Base-by-base conservation (phyloP, 805 yeast genomes). In the Kuraishia capsulata region DNA sequence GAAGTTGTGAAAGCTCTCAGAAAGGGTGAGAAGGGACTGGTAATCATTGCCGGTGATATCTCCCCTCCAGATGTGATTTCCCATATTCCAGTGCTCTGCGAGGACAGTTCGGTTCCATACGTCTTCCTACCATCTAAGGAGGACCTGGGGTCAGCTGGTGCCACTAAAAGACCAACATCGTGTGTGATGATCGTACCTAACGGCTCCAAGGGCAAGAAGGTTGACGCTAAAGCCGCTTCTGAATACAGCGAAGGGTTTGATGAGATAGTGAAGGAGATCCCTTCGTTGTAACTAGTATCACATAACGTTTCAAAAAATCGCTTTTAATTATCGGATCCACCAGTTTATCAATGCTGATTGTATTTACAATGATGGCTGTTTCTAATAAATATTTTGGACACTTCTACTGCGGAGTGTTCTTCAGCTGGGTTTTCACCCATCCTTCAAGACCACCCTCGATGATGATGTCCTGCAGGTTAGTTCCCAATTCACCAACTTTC, bases 91-190 rank as follows among this genome's bases (percentile, higher is more conserved):
- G 97, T 94, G 35, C 74, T 92, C 45, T 92, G 98, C 67, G 98
- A 92, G 68, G 99, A 92, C 60, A 69, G 75, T 46, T 66, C 83
- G 35, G 97, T 92, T 36, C 97, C 97, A 54, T 94, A 70, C 57
- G 74, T 90, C 31, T 92, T 92, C 64, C 77, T 92, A 45, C 98
- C 98, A 53, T 88, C 97, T 37, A 92, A 92, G 67, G 97, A 92
- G 69, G 97, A 92, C 59, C 75, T 92, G 49, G 99, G 99, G 26
- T 84, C 95, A 46, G 98, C 99, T 20, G 97, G 97, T 57, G 95
- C 97, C 44, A 92, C 98, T 41, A 92, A 92, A 72, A 83, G 99
- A 73, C 97, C 98, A 51, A 92, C 99, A 29, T 87, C 97, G 29
- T 89, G 95, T 61, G 96, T 92, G 23, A 86, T 92, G 87, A 76